phyloP scores from a whole-genome alignment of 257 asterid species.

The Solanum ossicruentum region DNA sequence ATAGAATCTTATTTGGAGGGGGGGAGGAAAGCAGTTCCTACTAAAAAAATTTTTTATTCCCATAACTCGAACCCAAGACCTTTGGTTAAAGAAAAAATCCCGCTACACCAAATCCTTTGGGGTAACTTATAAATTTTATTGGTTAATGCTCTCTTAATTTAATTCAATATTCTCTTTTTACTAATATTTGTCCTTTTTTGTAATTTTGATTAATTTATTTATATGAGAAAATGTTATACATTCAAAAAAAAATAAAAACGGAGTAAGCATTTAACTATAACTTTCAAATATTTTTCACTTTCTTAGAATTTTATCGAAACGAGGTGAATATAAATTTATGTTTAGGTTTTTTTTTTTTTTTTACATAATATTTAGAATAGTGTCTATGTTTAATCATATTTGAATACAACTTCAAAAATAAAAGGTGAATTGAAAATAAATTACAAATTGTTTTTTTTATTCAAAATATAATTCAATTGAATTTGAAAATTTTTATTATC shows the following conservation, averaged over 20 bases:
- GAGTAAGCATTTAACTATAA: neutral
- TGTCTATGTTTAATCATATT: neutral
- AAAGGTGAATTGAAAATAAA: neutral
- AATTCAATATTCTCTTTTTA: neutral
- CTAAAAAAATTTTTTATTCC: no score
- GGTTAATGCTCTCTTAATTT: neutral
- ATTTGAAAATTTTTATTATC: neutral
- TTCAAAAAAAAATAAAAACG: neutral
- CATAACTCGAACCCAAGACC: no score
- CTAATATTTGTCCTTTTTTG: neutral
- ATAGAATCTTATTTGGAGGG: no score
- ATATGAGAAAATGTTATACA: neutral
- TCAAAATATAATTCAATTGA: neutral
- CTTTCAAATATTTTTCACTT: neutral
- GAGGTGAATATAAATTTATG: neutral
- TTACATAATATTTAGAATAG: no score
- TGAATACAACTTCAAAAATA: neutral
- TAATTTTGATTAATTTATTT: neutral
- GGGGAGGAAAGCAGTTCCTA: no score
- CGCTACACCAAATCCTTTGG: no score
- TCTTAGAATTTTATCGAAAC: neutral
- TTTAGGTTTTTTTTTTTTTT: no score
- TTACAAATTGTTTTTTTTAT: neutral
- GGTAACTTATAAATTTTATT: neutral
- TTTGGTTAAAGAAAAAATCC: no score